Evolutionary conservation across 306 rosid genomes (phyloP).

Genomic region (Astragalus glycyphyllos): DNA sequence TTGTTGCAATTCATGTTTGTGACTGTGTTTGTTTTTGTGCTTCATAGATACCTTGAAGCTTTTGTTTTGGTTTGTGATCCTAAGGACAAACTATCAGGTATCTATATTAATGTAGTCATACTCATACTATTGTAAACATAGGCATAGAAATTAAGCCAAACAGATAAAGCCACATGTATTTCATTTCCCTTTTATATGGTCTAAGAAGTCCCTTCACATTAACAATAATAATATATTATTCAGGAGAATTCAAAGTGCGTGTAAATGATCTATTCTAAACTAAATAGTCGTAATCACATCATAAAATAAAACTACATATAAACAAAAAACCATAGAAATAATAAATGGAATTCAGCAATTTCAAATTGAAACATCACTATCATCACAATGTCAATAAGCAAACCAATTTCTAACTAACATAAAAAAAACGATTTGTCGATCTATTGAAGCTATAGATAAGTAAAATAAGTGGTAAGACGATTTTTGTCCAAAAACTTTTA

Average conservation of each 20-base stretch:
- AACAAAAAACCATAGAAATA: slow-evolving; percentile 3
- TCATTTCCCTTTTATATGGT: slow-evolving; percentile 20
- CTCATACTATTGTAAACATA: slow-evolving; percentile 1
- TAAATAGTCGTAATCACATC: slow-evolving; percentile 28
- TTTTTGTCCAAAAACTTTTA: slow-evolving; percentile 18
- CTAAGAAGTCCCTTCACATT: not conserved
- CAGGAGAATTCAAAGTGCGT: slow-evolving; percentile 28
- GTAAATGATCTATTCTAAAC: slow-evolving; percentile 11
- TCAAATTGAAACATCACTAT: slow-evolving; percentile 24
- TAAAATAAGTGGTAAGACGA: slow-evolving; percentile 33
- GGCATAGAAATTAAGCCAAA: slow-evolving; percentile 13
- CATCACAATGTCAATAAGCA: slow-evolving; percentile 30
- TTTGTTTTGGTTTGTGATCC: not conserved
- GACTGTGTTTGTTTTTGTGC: not conserved
- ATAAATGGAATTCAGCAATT: slow-evolving; percentile 24
- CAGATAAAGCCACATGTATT: not conserved
- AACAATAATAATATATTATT: slow-evolving; percentile 2
- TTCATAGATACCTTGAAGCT: not conserved
- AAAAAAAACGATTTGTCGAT: slow-evolving; percentile 5
- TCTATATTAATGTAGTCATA: slow-evolving; percentile 18
- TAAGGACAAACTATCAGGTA: slow-evolving; percentile 8
- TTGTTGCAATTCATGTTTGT: no score
- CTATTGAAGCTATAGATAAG: slow-evolving; percentile 24
- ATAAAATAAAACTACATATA: slow-evolving; percentile 30
- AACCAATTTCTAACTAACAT: slow-evolving; percentile 1